phyloP scores from a whole-genome alignment of 2,329 filamentous ascomycete genomes.

The Trichocomaceae sp. region DNA sequence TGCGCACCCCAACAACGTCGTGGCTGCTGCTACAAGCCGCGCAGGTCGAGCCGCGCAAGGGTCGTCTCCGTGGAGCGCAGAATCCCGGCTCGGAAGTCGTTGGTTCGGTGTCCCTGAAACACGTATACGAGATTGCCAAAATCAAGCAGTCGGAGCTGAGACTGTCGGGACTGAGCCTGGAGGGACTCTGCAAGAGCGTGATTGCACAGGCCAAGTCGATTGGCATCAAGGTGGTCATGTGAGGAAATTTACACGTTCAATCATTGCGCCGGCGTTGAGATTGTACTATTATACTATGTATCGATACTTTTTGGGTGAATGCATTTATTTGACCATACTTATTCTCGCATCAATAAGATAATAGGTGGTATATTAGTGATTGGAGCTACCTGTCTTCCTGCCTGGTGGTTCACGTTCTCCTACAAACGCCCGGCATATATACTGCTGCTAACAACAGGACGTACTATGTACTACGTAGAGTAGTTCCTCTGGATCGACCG shows the following conservation, averaged over 20 bases:
- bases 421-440: conserved; percentile 2
- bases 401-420: conserved; percentile 6
- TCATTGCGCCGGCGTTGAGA: conserved; percentile 10
- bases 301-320: background rate
- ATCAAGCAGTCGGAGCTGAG: conserved; percentile 80
- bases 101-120: conserved; percentile 86
- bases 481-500: background rate
- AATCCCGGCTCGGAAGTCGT: conserved; percentile 69
- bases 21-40: conserved; percentile 82
- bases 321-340: too few relatives aligned
- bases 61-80: conserved; percentile 66
- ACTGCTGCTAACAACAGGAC: too few relatives aligned
- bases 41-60: conserved; percentile 63
- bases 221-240: conserved; percentile 65
- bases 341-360: too few relatives aligned
- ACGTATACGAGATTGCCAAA: conserved; percentile 95
- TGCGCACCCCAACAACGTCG: conserved; percentile 90
- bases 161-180: conserved; percentile 62
- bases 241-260: conserved; percentile 1
- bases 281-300: conserved; percentile 2
- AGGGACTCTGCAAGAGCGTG: conserved; percentile 66
- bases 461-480: too few relatives aligned
- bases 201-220: conserved; percentile 71
- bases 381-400: background rate
- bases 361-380: too few relatives aligned